Evolutionary conservation across 495 filamentous ascomycete genomes (phyloP).

Genomic region (Hypoxylon intermedium): DNA sequence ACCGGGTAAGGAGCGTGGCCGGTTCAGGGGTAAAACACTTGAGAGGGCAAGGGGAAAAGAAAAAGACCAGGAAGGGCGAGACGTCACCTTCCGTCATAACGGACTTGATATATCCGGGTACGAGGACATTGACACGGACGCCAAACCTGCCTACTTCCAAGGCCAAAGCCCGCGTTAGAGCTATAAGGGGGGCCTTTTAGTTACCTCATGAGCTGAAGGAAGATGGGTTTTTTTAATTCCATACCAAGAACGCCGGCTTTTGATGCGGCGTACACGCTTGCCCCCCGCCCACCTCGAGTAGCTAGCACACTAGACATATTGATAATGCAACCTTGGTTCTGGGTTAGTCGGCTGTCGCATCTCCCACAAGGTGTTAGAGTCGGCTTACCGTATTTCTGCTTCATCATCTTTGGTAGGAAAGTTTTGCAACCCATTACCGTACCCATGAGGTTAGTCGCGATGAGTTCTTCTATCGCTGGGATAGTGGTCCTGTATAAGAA

Average conservation of each 20-base stretch:
- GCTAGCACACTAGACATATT: constrained; percentile 80
- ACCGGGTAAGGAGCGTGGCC: constrained; percentile 13
- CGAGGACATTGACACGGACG: constrained; percentile 77
- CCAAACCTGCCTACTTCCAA: constrained; percentile 64
- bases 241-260: constrained; percentile 79
- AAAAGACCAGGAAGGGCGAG: constrained; percentile 25
- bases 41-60: constrained; percentile 4
- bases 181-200: constrained; percentile 38
- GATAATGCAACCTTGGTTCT: constrained; percentile 68
- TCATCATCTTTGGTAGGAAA: constrained; percentile 61
- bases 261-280: constrained; percentile 76
- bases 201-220: constrained; percentile 6
- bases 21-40: constrained; percentile 5
- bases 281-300: constrained; percentile 66
- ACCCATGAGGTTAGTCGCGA: constrained; percentile 75
- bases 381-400: constrained; percentile 40
- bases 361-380: too few species aligned
- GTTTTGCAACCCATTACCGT: constrained; percentile 69
- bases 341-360: constrained; percentile 1
- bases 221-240: constrained; percentile 4
- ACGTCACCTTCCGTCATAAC: constrained; percentile 73
- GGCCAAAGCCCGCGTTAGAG: constrained; percentile 73
- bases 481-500: constrained; percentile 59
- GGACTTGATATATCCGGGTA: constrained; percentile 85
- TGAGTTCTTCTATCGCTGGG: constrained; percentile 53